Conservation (phyloP, 305 asterid genomes). For the Fraxinus xanthoxyloides region DNA sequence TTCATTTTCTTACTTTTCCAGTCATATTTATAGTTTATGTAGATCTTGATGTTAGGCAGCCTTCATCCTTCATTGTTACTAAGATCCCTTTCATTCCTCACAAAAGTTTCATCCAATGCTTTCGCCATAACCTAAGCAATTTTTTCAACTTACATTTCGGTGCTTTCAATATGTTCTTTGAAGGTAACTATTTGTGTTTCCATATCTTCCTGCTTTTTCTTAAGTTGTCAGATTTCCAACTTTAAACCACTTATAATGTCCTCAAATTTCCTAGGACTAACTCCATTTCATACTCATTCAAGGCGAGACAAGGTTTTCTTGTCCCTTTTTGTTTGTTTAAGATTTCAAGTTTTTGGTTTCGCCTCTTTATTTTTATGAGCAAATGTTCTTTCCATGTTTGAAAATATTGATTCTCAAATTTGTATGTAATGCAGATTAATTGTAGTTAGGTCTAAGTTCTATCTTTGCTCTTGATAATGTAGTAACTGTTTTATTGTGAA, state of each 20-base stretch:
- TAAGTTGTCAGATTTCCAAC: slow-evolving; percentile 35
- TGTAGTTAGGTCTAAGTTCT: no score
- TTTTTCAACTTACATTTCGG: slow-evolving; percentile 14
- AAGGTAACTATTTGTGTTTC: slow-evolving; percentile 24
- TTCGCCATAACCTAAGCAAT: slow-evolving; percentile 19
- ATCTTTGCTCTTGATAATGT: no score
- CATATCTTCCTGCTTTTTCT: slow-evolving; percentile 24
- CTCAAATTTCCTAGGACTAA: slow-evolving; percentile 20
- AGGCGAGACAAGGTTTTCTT: background rate
- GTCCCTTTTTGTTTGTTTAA: background rate
- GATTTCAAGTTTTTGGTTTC: background rate
- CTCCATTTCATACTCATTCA: background rate
- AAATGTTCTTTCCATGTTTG: slow-evolving; percentile 40
- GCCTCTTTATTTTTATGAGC: slow-evolving; percentile 10
- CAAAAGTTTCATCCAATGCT: slow-evolving; percentile 7
- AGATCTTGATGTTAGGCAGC: no score
- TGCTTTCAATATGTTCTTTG: background rate
- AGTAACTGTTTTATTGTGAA: no score
- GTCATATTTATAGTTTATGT: no score
- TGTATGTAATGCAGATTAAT: no score
- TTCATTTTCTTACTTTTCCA: no score
- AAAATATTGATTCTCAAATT: slow-evolving; percentile 34
- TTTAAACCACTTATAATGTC: slow-evolving; percentile 10
- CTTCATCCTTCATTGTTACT: background rate
- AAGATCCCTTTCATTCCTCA: background rate